Conservation (phyloP, 1,284 basidiomycete species). For the Sporisorium sorghi region DNA sequence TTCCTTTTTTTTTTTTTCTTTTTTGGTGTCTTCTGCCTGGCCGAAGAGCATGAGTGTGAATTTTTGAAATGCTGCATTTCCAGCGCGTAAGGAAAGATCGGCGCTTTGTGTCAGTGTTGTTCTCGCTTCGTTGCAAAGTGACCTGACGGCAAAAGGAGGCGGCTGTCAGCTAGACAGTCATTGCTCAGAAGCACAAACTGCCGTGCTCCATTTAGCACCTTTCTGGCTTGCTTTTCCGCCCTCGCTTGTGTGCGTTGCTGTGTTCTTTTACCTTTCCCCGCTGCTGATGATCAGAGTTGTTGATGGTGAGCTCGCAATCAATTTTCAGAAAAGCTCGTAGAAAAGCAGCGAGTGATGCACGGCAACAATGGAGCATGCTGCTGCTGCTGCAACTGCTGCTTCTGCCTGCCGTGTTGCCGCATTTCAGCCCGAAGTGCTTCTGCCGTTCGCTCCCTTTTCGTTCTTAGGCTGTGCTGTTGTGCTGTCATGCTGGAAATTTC, state of each 20-base stretch:
- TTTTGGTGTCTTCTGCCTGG: neutral
- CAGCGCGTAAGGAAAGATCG: neutral
- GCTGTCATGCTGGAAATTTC: no score
- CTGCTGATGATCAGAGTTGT: neutral
- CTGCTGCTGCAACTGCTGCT: no score
- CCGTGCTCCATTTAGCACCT: neutral
- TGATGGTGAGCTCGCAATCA: neutral
- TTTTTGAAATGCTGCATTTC: neutral
- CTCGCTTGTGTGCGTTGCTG: constrained; percentile 10
- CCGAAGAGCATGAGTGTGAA: neutral
- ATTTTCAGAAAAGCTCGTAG: no score
- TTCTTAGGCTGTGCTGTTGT: no score
- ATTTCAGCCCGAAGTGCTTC: constrained; percentile 6
- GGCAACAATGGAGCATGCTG: no score
- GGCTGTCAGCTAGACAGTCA: neutral
- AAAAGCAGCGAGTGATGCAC: no score
- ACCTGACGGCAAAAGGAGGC: constrained; percentile 6
- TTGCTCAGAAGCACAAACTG: neutral
- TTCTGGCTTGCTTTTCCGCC: constrained; percentile 5
- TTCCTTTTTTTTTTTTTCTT: no score
- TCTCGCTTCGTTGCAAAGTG: constrained; percentile 15
- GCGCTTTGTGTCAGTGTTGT: constrained; percentile 33
- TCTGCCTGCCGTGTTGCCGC: constrained; percentile 4
- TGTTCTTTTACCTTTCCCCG: no score
- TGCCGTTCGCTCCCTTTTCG: no score